Conservation (phyloP, 768 basidiomycete genomes). For the Xerocomellus dryophilus region DNA sequence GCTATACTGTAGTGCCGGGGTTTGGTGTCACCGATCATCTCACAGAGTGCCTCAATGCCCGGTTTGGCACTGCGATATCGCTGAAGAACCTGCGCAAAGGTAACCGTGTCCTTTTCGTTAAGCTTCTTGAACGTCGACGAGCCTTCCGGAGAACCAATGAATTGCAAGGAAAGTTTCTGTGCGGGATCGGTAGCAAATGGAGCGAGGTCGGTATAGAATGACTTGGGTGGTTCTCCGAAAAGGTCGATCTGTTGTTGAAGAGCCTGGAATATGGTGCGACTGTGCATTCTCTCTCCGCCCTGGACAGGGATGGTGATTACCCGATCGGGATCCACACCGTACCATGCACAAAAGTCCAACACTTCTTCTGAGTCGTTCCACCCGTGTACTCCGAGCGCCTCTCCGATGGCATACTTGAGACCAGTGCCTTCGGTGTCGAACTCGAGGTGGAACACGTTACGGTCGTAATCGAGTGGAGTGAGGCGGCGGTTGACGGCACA, state of each 20-base stretch:
- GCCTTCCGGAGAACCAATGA: constrained; percentile 93
- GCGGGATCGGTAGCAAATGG: constrained; percentile 64
- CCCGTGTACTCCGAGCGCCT: constrained; percentile 95
- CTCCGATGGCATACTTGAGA: constrained; percentile 92
- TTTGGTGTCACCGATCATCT: constrained; percentile 91
- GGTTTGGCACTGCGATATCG: constrained; percentile 78
- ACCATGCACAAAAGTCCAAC: constrained; percentile 86
- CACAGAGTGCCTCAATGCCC: constrained; percentile 80
- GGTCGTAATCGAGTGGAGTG: constrained; percentile 92
- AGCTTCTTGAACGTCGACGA: constrained; percentile 91
- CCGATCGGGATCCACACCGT: constrained; percentile 76
- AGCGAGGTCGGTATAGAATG: constrained; percentile 89
- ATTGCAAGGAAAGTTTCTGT: constrained; percentile 79
- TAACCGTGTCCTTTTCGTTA: constrained; percentile 91
- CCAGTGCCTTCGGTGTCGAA: constrained; percentile 91
- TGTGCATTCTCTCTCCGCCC: constrained; percentile 71
- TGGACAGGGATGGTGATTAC: constrained; percentile 78
- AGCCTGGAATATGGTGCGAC: constrained; percentile 91
- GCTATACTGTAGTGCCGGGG: constrained; percentile 99
- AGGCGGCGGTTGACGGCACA: constrained; percentile 93
- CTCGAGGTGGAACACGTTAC: constrained; percentile 98
- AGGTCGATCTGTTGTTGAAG: constrained; percentile 96
- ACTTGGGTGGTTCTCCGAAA: constrained; percentile 93
- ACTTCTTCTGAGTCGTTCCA: constrained; percentile 95
- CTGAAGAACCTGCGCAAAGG: constrained; percentile 82